phyloP scores from a whole-genome alignment of 495 filamentous ascomycete genomes.

The Penicillium argentinense region DNA sequence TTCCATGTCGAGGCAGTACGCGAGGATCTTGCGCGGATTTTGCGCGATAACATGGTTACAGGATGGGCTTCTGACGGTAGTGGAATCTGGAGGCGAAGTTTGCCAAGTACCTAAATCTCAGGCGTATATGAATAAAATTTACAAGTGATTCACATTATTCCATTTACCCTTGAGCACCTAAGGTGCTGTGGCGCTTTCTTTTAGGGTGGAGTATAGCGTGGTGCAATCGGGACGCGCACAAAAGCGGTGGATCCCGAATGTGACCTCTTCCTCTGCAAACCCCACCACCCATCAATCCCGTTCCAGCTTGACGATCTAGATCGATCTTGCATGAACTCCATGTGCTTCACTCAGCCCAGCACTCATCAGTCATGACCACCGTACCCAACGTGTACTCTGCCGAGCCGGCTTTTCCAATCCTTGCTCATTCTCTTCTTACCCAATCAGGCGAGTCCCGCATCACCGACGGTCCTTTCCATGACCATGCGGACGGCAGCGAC shows the following conservation, averaged over 20 bases:
- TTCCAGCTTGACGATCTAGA: too few relatives aligned
- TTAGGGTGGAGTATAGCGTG: too few relatives aligned
- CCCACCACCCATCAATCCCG: not conserved
- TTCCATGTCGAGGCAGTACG: constrained; percentile 31
- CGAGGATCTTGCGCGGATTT: constrained; percentile 22
- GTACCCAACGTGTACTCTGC: constrained; percentile 23
- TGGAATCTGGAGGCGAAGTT: constrained; percentile 25
- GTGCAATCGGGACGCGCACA: constrained; percentile 9
- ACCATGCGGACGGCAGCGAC: not conserved
- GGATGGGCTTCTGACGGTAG: constrained; percentile 33
- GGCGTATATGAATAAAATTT: not conserved
- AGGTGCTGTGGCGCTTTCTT: too few relatives aligned
- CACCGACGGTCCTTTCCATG: not conserved
- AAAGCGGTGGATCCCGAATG: constrained; percentile 17
- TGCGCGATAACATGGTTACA: constrained; percentile 22
- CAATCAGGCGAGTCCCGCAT: not conserved
- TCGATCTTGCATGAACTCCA: too few relatives aligned
- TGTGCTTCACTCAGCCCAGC: too few relatives aligned
- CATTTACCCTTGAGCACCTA: too few relatives aligned
- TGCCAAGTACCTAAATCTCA: not conserved
- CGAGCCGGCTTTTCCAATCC: constrained; percentile 36
- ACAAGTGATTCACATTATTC: not conserved
- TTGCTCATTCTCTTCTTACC: constrained; percentile 35
- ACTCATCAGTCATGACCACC: constrained; percentile 8
- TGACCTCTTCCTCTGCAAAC: constrained; percentile 5